These are phyloP conservation scores for Filobasidium floriforme DNA, from an alignment of 768 basidiomycete species.

Conservation along the genomic window DNA sequence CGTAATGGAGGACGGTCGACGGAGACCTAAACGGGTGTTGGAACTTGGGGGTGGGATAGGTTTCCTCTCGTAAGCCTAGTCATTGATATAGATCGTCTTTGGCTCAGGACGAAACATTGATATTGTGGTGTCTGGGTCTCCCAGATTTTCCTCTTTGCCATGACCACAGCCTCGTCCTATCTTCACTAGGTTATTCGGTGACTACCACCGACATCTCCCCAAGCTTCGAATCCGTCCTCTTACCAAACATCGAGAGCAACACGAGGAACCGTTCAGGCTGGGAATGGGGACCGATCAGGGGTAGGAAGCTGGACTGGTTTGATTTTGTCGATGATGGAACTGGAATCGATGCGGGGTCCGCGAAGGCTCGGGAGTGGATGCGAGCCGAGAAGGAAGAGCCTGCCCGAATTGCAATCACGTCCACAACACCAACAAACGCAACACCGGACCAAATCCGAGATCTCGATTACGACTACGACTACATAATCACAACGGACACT, in stretches of 20 bases:
- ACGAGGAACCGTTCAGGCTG: constrained; percentile 7
- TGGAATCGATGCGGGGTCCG: constrained; percentile 19
- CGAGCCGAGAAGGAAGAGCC: background rate
- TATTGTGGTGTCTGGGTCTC: background rate
- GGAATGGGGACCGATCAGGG: constrained; percentile 13
- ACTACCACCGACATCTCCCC: constrained; percentile 65
- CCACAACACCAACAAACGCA: background rate
- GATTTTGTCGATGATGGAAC: background rate
- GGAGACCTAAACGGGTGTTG: constrained; percentile 49
- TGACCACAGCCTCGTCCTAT: constrained; percentile 51
- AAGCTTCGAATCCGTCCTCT: constrained; percentile 60
- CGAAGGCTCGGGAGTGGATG: background rate
- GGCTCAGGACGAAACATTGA: background rate
- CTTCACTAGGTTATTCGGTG: constrained; percentile 65
- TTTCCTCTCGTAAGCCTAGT: constrained; percentile 57
- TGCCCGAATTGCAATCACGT: background rate
- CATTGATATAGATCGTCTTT: no score
- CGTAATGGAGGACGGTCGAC: background rate
- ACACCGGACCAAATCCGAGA: constrained; percentile 44
- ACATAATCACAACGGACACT: constrained; percentile 77
- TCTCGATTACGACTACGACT: constrained; percentile 69
- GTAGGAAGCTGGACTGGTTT: constrained; percentile 6
- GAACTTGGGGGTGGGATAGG: constrained; percentile 81
- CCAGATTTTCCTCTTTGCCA: background rate
- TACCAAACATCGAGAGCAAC: constrained; percentile 52